Evolutionary conservation across 2,329 filamentous ascomycete genomes (phyloP), one percentile per base, ranked within the genome.

Genomic region (Sarocladiaceae sp.): DNA sequence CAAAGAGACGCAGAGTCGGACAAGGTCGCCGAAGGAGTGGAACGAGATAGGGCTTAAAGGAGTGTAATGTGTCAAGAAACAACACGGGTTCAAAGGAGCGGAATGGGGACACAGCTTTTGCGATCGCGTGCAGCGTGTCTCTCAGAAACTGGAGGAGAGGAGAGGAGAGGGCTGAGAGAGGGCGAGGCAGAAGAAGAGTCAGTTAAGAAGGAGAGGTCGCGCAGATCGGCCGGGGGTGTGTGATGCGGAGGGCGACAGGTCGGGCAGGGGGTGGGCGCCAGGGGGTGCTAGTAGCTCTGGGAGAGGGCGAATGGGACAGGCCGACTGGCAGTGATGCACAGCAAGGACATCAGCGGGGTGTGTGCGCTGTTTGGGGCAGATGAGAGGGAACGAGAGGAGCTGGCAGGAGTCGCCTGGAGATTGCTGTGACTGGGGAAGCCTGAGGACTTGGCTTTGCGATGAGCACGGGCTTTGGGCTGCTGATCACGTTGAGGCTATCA

Each of bases 31-130:
- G 44, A 52, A 51, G 47, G 47, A 54, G 23, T 42, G 26, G 50
- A 56, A 46, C 47, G 47, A 50, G 22, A 48, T 31, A 49, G 36
- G 51, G 47, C 51, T 55, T 36, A 55, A 56, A 56, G 51, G 55
- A 55, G 46, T 52, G 53, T 51, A 56, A 50, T 50, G 53, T 56
- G 53, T 53, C 55, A 33, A 52, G 22, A 44, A 44, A 33, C 23
- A 23, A 36, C 50, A 56, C 52, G 52, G 44, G 39, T 29, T 44
- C 36, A 50, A 44, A 53, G 49, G 44, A 50, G 44, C n/a, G 25
- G 18, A 54, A 56, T 54, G 50, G 54, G 54, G 29, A 50, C 47
- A 50, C 47, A 50, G 47, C 47, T 50, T 50, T 26, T 36, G 47
- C 31, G 12, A 10, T 44, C 29, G 44, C 44, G 42, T 50, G 47